phyloP scores from a whole-genome alignment of 2,329 filamentous ascomycete genomes.

The Botrytis medusae region DNA sequence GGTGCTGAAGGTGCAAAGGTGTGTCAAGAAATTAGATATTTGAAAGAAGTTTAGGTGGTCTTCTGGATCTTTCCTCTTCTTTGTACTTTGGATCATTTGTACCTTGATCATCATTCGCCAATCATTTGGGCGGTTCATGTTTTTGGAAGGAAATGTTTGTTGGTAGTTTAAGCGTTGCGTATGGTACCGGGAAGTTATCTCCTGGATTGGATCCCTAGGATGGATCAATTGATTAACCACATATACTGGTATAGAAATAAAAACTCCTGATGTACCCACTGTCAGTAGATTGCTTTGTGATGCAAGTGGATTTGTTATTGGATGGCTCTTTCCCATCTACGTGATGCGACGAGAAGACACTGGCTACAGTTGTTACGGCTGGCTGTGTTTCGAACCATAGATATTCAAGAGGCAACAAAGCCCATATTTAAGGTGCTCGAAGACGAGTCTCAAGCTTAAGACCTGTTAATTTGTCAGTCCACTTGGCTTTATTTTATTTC shows the following conservation, averaged over 20 bases:
- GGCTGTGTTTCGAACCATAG: neutral
- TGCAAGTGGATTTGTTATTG: neutral
- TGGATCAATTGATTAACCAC: conserved; percentile 16
- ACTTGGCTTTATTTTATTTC: neutral
- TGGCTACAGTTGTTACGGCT: neutral
- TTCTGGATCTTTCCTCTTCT: neutral
- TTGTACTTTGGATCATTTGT: conserved; percentile 20
- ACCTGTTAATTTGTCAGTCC: neutral
- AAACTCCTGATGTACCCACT: conserved; percentile 4
- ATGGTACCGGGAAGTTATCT: conserved; percentile 13
- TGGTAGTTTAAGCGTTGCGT: conserved; percentile 20
- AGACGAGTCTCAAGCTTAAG: neutral
- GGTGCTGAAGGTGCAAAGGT: conserved; percentile 6
- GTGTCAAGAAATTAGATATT: conserved; percentile 18
- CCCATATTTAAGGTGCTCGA: neutral
- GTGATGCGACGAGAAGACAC: neutral
- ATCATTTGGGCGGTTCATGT: conserved; percentile 13
- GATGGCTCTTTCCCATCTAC: too few relatives aligned
- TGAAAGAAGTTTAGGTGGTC: conserved; percentile 2
- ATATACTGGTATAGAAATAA: conserved; percentile 11
- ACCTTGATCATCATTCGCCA: conserved; percentile 15
- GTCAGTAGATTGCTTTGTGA: neutral
- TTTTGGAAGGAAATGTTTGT: conserved; percentile 19
- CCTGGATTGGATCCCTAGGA: conserved; percentile 21
- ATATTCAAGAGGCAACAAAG: neutral